Evolutionary conservation across 2,329 filamentous ascomycete species (phyloP).

Genomic region (Aspergillus neoniger): DNA sequence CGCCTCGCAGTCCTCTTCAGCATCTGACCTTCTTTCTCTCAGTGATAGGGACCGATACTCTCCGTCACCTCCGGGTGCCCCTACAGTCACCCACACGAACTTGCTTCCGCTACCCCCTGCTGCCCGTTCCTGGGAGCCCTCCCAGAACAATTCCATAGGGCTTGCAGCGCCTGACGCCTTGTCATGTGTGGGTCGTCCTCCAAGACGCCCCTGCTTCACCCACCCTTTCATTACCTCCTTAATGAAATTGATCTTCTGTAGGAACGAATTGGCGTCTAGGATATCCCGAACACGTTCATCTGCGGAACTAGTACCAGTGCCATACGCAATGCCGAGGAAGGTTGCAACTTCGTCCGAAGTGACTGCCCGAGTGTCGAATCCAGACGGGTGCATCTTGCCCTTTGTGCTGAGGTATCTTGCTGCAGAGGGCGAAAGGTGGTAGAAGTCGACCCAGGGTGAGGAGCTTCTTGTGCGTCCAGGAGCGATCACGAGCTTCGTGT

Average conservation of each 20-base stretch:
- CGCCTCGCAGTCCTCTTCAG: constrained; percentile 30
- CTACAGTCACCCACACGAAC: constrained; percentile 55
- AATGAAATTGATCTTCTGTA: constrained; percentile 46
- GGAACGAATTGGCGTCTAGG: constrained; percentile 48
- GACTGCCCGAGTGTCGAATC: constrained; percentile 45
- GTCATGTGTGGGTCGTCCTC: constrained; percentile 32
- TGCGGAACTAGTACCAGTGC: constrained; percentile 32
- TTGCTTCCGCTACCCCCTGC: constrained; percentile 51
- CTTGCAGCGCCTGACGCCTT: constrained; percentile 2
- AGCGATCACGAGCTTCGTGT: constrained; percentile 54
- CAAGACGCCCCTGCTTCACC: constrained; percentile 42
- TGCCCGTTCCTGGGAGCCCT: constrained; percentile 44
- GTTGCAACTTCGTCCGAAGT: constrained; percentile 45
- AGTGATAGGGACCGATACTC: constrained; percentile 44
- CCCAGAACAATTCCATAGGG: constrained; percentile 41
- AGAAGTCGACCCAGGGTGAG: constrained; percentile 50
- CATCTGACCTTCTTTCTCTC: constrained; percentile 28
- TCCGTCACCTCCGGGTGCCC: constrained; percentile 50
- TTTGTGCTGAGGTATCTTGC: constrained; percentile 45
- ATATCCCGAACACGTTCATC: constrained; percentile 45
- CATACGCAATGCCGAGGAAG: constrained; percentile 44
- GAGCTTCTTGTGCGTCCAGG: constrained; percentile 41
- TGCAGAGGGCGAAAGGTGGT: constrained; percentile 50
- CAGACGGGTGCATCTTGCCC: constrained; percentile 46
- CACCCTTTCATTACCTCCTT: constrained; percentile 44